These are phyloP conservation scores for Solanum chiquidenum DNA, from an alignment of 257 asterid species.

Conservation along the genomic window DNA sequence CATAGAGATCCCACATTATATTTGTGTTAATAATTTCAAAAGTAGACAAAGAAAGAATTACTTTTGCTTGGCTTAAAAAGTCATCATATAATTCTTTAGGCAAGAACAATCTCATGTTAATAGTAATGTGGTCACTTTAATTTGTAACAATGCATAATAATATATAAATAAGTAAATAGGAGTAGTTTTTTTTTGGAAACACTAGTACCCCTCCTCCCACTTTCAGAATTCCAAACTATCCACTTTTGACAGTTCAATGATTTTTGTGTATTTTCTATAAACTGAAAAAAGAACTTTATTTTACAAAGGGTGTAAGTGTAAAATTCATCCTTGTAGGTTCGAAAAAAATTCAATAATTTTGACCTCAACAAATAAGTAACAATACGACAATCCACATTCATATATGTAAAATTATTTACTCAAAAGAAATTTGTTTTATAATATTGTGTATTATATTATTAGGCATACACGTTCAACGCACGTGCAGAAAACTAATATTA, in stretches of 20 bases:
- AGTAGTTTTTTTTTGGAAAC: background rate
- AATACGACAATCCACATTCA: background rate
- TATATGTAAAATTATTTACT: background rate
- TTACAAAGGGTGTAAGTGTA: background rate
- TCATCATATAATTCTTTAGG: background rate
- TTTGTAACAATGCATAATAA: too few relatives aligned
- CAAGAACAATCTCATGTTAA: background rate
- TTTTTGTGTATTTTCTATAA: too few relatives aligned
- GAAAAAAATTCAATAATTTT: background rate
- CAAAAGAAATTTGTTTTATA: too few relatives aligned
- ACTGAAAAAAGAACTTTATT: background rate
- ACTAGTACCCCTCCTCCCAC: background rate
- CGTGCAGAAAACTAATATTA: background rate
- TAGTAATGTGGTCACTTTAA: background rate
- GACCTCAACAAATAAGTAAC: background rate
- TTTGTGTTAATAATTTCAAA: background rate
- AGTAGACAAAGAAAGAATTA: background rate
- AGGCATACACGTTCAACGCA: background rate
- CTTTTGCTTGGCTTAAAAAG: background rate
- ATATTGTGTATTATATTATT: background rate
- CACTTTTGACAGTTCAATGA: background rate
- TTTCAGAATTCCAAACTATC: too few relatives aligned
- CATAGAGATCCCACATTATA: background rate
- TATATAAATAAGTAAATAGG: background rate
- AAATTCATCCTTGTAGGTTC: background rate